phyloP scores from a whole-genome alignment of 306 rosid species.

The Gynostemma pentaphyllum region DNA sequence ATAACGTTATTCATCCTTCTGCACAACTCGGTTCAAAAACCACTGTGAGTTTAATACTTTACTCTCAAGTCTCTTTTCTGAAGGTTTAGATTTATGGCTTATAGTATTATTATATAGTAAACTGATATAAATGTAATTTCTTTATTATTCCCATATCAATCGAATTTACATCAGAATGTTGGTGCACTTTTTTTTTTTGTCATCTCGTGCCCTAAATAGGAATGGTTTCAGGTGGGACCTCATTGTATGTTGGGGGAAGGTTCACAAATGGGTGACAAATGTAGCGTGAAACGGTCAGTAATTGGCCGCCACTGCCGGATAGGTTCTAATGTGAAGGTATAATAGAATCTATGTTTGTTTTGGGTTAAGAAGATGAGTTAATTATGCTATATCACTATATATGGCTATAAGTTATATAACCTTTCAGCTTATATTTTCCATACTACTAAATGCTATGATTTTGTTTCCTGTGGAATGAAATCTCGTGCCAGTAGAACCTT shows the following conservation, averaged over 20 bases:
- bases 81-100: not conserved
- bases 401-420: too few relatives aligned
- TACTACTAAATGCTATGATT: not conserved
- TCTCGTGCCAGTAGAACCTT: not conserved
- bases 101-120: not conserved
- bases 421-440: not conserved
- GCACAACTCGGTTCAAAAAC: conserved; percentile 87
- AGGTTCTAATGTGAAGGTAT: conserved; percentile 94
- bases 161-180: not conserved
- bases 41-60: conserved; percentile 48
- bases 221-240: conserved; percentile 81
- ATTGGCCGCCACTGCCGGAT: conserved; percentile 98
- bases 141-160: not conserved
- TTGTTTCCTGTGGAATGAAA: not conserved
- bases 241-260: conserved; percentile 99
- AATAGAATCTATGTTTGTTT: not conserved
- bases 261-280: conserved; percentile 91
- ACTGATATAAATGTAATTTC: not conserved
- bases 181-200: conserved; percentile 13
- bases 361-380: not conserved
- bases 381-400: too few relatives aligned
- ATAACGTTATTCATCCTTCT: conserved; percentile 71
- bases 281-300: conserved; percentile 93
- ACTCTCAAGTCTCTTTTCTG: not conserved
- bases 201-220: conserved; percentile 11